Base-by-base conservation (phyloP, 1,284 basidiomycete species). In the Takashimella tepidaria region DNA sequence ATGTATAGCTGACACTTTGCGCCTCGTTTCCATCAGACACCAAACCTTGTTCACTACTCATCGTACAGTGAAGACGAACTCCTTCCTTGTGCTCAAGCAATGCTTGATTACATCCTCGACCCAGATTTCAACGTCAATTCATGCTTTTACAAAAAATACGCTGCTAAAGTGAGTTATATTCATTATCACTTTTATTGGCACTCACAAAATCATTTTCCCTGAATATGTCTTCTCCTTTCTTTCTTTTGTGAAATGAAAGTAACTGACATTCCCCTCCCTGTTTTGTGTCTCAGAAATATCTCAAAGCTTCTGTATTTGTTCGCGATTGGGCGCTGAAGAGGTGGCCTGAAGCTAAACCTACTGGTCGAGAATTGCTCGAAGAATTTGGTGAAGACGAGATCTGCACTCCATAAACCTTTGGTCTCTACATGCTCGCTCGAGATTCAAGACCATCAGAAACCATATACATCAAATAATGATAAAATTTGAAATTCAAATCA, bases 11-110 rank as follows among this genome's bases (percentile, higher is more conserved):
- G 51, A 58, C 46, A 4, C 31, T 3, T 10, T 16, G 11, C n/a
- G n/a, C n/a, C n/a, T n/a, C n/a, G n/a, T n/a, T n/a, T n/a, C n/a
- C n/a, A n/a, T n/a, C 71, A 92, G 91, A 85, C 84, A 27, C 82
- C 89, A 20, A 90, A 93, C 74, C 73, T 93, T 59, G 88, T 89
- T 1, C 92, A 97, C 73, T 98, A 93, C 75, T 92, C 92, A 3
- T 84, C 85, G 24, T 98, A 96, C 75, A 79, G 86, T 8, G 89
- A 97, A 76, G 84, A 84, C 48, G 85, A 86, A 55, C 75, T 98
- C 53, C 77, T 95, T 24, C 89, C 89, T 1, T 88, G 86, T 0
- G 95, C 92, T 1, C 92, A 91, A 74, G 68, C 92, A 62, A 97
- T 98, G 91, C 74, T 98, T 62, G 90, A 95, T 76, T 97, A 92